These are phyloP conservation scores for Cryptosporidium canis DNA, from an alignment of 169 alveolate genomes.

Conservation along the genomic window DNA sequence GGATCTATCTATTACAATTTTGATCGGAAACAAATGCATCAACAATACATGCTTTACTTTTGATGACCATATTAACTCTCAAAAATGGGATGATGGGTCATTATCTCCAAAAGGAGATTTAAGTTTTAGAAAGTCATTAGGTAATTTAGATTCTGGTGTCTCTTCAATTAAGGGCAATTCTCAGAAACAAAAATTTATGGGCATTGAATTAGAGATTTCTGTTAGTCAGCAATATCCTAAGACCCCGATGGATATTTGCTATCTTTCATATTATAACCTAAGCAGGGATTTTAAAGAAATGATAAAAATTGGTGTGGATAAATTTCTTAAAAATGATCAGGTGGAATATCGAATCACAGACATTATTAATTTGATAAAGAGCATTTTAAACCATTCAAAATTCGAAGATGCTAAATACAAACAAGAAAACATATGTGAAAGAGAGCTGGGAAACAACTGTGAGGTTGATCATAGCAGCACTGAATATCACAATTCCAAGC, in stretches of 20 bases:
- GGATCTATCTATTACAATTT: slow-evolving; percentile 3
- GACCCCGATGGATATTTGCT: background rate
- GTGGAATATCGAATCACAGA: background rate
- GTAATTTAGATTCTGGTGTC: background rate
- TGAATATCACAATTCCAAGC: background rate
- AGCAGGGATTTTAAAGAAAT: slow-evolving; percentile 7
- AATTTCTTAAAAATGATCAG: background rate
- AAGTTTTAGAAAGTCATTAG: background rate
- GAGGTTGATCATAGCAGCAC: background rate
- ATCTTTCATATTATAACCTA: slow-evolving; percentile 24
- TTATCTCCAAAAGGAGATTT: background rate
- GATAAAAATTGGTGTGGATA: background rate
- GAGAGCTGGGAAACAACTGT: background rate
- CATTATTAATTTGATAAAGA: background rate
- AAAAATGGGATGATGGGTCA: background rate
- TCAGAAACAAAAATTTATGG: slow-evolving; percentile 13
- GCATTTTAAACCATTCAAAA: background rate
- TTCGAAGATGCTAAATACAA: background rate
- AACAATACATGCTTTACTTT: background rate
- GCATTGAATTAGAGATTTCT: slow-evolving; percentile 36
- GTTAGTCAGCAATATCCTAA: slow-evolving; percentile 19
- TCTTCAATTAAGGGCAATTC: background rate
- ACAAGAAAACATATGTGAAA: background rate
- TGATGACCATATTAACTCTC: background rate
- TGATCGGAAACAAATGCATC: slow-evolving; percentile 13